Percentiles rank a stretch among this genome's conserved stretches.
Conservation (phyloP, 257 asterid genomes). For the Plantago elongata region DNA sequence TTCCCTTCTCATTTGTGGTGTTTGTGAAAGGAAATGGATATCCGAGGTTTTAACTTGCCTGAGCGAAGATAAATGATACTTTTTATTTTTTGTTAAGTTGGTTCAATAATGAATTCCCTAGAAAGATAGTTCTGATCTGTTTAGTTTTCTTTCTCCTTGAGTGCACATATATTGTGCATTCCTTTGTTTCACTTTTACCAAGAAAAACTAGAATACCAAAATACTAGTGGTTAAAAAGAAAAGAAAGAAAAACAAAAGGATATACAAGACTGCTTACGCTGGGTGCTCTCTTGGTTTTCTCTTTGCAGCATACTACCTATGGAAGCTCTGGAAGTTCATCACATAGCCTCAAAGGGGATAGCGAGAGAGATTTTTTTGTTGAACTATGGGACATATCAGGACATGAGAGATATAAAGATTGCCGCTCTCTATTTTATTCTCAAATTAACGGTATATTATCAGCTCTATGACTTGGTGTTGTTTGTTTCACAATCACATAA, state of each 20-base stretch:
- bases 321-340: constrained; percentile 78
- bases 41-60: too few species aligned
- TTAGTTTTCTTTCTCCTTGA: too few species aligned
- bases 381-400: constrained; percentile 99
- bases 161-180: too few species aligned
- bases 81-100: too few species aligned
- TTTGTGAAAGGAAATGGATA: too few species aligned
- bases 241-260: too few species aligned
- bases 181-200: too few species aligned
- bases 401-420: constrained; percentile 90
- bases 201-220: too few species aligned
- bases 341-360: constrained; percentile 51
- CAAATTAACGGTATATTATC: constrained; percentile 76
- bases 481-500: neutral
- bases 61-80: too few species aligned
- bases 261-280: constrained; percentile 14
- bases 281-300: constrained; percentile 14
- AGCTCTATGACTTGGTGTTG: constrained; percentile 5
- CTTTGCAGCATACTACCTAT: constrained; percentile 68
- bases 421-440: constrained; percentile 86
- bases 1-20: neutral
- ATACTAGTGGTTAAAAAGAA: too few species aligned
- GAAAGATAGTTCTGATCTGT: too few species aligned
- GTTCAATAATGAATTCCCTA: too few species aligned
- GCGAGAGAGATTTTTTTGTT: constrained; percentile 74